Evolutionary conservation across 2,329 filamentous ascomycete species (phyloP), one percentile per base, ranked within the genome.

Genomic region (Aspergillus aculeatus): DNA sequence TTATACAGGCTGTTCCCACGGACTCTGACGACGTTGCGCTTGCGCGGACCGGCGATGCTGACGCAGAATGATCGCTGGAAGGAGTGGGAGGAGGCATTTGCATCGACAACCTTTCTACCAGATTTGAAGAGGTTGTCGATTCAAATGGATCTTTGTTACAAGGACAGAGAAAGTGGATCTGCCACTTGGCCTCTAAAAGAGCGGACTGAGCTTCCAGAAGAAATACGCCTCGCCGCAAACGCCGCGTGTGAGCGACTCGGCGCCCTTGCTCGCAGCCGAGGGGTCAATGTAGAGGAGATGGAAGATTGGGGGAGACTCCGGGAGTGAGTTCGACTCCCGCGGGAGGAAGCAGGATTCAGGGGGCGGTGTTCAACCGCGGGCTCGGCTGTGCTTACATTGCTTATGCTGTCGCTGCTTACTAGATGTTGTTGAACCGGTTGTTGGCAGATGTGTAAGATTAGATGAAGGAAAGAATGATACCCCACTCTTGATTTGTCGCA

Each of bases 21-120:
- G 2, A 69, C 68, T 50, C 49, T 71, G 12, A 59, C 63, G n/a
- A 64, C 61, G 9, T 54, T 71, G 21, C 64, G 61, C 29, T 68
- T 72, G 47, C 65, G 68, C 47, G 69, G 67, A 9, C 68, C 68
- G 5, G 58, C 61, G 0, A 66, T 65, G 7, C 62, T 72, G 5
- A 59, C 38, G 5, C 58, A 35, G 24, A 68, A 64, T 4, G 49
- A 58, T 1, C 48, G 65, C 4, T 71, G 70, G 69, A 1, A 54
- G 1, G 60, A 66, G 21, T 71, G 69, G 68, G 24, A 70, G 11
- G 47, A 54, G 6, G 53, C 68, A 2, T 73, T 73, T 3, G 32
- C 32, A 35, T 35, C 32, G 11, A 12, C 5, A 35, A 35, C 32
- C 11, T 35, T 35, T 16, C 14, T 35, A 12, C 32, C 32, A 2